Evolutionary conservation across 2,329 filamentous ascomycete species (phyloP), one percentile per base, ranked within the genome.

Genomic region (Sporothrix globosa): DNA sequence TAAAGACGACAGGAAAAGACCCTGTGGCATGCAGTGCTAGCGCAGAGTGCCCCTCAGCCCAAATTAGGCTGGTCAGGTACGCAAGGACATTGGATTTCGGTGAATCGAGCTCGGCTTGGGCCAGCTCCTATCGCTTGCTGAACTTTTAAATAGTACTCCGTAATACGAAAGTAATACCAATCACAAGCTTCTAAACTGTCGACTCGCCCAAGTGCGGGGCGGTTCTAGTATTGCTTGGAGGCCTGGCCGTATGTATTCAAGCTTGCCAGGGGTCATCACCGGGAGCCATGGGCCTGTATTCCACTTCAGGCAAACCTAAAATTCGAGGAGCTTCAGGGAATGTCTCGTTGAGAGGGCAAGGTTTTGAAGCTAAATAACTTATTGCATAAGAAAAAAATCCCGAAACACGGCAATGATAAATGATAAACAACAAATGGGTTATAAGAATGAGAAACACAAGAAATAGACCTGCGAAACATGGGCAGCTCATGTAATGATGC

Each of bases 251-350:
- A n/a, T n/a, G n/a, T n/a, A n/a, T n/a, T n/a, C n/a, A n/a, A n/a
- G n/a, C n/a, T n/a, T n/a, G n/a, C n/a, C n/a, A n/a, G n/a, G n/a
- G n/a, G n/a, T n/a, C n/a, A n/a, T n/a, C n/a, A n/a, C n/a, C n/a
- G n/a, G n/a, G n/a, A n/a, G n/a, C n/a, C n/a, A n/a, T n/a, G n/a
- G 17, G n/a, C 44, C 44, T 46, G 44, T 60, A 34, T 41, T 60
- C 41, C 58, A 63, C 60, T 63, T 46, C 34, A 34, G 56, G 11
- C 41, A 60, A 21, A 19, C 41, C 41, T 48, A 41, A 63, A 48
- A 63, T 48, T 63, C 30, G 30, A 63, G 60, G 48, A 30, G 41
- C 27, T 63, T 63, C 21, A 63, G 60, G 60, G 60, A 41, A 41
- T 63, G 48, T 41, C 60, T 34, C 6, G 30, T 63, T 21, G 24